phyloP scores from a whole-genome alignment of 108 stramenopile genomes.

The Cyclostephanos invisitatus region DNA sequence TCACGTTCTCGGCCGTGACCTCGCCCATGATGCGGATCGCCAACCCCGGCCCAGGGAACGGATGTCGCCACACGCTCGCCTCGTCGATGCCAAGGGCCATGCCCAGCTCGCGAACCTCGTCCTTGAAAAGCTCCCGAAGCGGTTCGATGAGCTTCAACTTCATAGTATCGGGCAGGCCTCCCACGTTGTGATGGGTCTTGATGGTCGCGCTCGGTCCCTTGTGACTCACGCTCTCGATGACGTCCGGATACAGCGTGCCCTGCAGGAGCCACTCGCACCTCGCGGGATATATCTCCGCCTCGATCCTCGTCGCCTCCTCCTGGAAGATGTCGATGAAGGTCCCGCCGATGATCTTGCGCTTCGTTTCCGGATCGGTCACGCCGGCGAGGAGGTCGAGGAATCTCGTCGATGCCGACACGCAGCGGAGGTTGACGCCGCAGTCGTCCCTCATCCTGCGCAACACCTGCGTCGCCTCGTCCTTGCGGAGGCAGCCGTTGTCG shows the following conservation, averaged over 20 bases:
- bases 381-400: conserved; percentile 88
- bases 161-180: conserved; percentile 94
- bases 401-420: conserved; percentile 93
- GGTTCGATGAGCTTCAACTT: conserved; percentile 97
- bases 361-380: conserved; percentile 95
- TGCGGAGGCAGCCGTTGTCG: conserved; percentile 97
- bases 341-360: conserved; percentile 96
- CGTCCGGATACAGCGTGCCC: conserved; percentile 99
- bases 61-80: conserved; percentile 94
- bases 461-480: conserved; percentile 91
- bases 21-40: conserved; percentile 96
- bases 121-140: conserved; percentile 98
- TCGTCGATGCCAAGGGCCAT: conserved; percentile 95
- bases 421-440: conserved; percentile 91
- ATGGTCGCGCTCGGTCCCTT: conserved; percentile 99
- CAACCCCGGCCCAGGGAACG: conserved; percentile 99
- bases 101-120: conserved; percentile 92
- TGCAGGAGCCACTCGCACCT: conserved; percentile 87
- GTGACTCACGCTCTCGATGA: conserved; percentile 98
- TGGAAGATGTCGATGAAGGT: conserved; percentile 98
- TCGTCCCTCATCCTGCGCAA: conserved; percentile 87
- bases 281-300: conserved; percentile 55
- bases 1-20: conserved; percentile 86
- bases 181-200: conserved; percentile 99
- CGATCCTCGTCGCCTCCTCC: conserved; percentile 91